Evolutionary conservation across 148 eudicot genomes (phyloP), one percentile per base, ranked within the genome.

Genomic region (Rhododendron mucronatum): DNA sequence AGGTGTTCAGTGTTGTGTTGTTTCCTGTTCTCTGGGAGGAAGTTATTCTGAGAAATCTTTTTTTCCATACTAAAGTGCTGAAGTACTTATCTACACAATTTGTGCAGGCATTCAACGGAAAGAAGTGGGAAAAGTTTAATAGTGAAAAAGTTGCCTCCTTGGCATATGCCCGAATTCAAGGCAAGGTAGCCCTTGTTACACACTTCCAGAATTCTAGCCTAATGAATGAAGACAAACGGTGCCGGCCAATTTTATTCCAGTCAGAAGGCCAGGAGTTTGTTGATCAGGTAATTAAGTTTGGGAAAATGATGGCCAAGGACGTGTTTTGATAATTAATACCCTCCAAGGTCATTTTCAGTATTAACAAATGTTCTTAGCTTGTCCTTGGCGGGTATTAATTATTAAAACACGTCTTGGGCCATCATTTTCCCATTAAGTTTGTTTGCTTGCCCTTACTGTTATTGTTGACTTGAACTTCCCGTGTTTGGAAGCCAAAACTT

Each of bases 201-300:
- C 94, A 92, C 79, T 92, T 92, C 77, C 94, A 92, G 88, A 92
- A 92, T 82, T 92, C 94, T 74, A 91, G 91, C 85, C 86, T 92
- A 82, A 92, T 92, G 92, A 92, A 92, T 79, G 94, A 92, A 88
- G 94, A 92, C 86, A 92, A 91, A 86, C 80, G 91, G 15, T 91
- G 94, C 85, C 87, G 94, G 13, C 94, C 94, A 76, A 92, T 92
- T 84, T 80, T 92, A 14, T 91, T 92, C 81, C 93, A 89, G 79
- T 86, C 91, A 28, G 93, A 92, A 84, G 94, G 91, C 78, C 92
- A 92, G 88, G 91, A 78, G 28, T 35, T 67, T 82, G 84, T 78
- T 80, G 88, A 91, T 90, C 88, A 87, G 93, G 94, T 91, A 88
- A 79, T 73, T 50, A 69, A 71, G 37, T 65, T 51, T 16, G 57